Evolutionary conservation across 345 rosid species (phyloP), one percentile per base, ranked within the genome.

Genomic region (Sisymbrium irio): DNA sequence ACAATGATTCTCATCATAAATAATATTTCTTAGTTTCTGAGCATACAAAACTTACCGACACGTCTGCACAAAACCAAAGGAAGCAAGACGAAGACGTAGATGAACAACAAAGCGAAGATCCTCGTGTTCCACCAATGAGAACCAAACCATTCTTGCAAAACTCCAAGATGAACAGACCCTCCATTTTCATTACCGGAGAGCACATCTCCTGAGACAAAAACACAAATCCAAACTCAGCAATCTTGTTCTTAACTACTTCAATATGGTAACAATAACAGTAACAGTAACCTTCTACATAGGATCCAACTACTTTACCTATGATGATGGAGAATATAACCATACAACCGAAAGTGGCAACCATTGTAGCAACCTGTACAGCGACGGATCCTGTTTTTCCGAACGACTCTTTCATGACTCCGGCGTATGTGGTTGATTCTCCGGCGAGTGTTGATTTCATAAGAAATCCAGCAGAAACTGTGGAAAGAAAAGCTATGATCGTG

Each of bases 111-210:
- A 2, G 89, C 82, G 10, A 88, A 79, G 46, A 80, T 82, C 2
- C 97, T 78, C 1, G 95, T 58, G 73, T 86, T 91, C 99, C 99
- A 95, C 97, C 93, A 89, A 5, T 83, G 82, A 75, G 74, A 17
- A 15, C 99, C 97, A 75, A 95, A 90, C 99, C 99, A 89, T 84
- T 85, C 86, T 66, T 86, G 91, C 70, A 95, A 57, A 17, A 92
- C 87, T 8, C 97, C 99, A 64, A 86, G 8, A 67, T 95, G 97
- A 14, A 78, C 82, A 2, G 89, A 79, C 63, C 85, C 92, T 32
- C 73, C 84, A 30, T 79, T 78, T 27, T 78, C 80, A 65, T 65
- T 87, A 61, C 99, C 99, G 0, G 93, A 87, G 0, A 92, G 77
- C 4, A 88, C 97, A 81, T 95, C 99, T 56, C 93, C 99, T 95